phyloP scores from a whole-genome alignment of 495 filamentous ascomycete species.

The Pyrenula massariospora region DNA sequence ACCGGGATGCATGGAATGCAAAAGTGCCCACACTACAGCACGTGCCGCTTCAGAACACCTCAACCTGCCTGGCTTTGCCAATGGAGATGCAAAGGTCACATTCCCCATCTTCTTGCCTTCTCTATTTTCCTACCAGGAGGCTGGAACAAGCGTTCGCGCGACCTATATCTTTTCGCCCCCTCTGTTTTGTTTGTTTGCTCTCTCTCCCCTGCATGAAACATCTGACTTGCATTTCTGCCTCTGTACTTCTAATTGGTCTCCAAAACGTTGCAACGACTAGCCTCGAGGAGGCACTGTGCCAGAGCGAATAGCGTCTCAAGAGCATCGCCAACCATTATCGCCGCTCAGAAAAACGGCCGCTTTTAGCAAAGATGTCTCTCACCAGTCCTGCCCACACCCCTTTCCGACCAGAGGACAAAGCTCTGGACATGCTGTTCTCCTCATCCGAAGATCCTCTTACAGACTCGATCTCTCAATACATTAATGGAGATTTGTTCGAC shows the following conservation, averaged over 20 bases:
- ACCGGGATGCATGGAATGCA: neutral
- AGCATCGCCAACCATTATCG: neutral
- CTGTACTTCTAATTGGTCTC: neutral
- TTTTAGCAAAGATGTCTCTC: neutral
- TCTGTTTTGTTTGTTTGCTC: neutral
- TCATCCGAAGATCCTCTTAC: neutral
- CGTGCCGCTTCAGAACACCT: too few relatives aligned
- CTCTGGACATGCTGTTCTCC: neutral
- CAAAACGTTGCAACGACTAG: neutral
- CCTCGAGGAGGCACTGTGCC: neutral
- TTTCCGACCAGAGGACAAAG: conserved; percentile 1
- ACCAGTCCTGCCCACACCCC: neutral
- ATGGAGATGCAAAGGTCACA: neutral
- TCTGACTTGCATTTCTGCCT: neutral
- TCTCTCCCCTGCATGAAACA: neutral
- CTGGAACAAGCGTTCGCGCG: too few relatives aligned
- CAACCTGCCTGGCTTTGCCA: neutral
- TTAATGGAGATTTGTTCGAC: neutral
- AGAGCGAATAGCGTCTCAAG: neutral
- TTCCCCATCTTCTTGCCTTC: neutral
- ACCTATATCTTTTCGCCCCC: neutral
- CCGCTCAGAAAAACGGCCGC: neutral
- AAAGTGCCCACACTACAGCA: neutral
- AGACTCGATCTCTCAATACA: neutral
- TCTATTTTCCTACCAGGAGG: neutral